phyloP scores from a whole-genome alignment of 129 eudicot species.

The Lactuca sativa region DNA sequence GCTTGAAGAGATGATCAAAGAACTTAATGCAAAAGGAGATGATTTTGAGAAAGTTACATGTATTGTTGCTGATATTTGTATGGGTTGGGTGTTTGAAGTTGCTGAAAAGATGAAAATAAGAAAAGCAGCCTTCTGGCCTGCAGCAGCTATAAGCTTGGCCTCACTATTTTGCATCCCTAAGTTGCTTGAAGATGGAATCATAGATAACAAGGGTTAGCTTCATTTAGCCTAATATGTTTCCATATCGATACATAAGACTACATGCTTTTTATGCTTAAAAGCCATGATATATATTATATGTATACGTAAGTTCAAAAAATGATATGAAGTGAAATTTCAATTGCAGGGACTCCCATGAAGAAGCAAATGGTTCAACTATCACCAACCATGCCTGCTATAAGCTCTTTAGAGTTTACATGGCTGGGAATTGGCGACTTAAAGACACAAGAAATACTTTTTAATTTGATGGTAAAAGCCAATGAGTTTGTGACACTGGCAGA shows the following conservation, averaged over 20 bases:
- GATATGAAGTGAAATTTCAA: neutral
- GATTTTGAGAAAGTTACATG: constrained; percentile 31
- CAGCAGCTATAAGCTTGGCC: constrained; percentile 33
- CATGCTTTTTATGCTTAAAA: too few species aligned
- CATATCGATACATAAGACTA: neutral
- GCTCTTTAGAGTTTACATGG: constrained; percentile 36
- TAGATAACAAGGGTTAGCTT: constrained; percentile 48
- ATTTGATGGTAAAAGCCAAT: neutral
- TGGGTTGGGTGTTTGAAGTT: constrained; percentile 41
- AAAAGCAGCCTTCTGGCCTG: constrained; percentile 36
- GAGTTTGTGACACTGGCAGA: constrained; percentile 27
- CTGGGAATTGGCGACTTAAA: constrained; percentile 23
- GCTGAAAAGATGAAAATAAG: constrained; percentile 34
- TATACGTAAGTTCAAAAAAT: too few species aligned
- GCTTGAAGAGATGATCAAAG: constrained; percentile 34
- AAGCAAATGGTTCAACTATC: constrained; percentile 42
- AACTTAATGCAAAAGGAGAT: constrained; percentile 1
- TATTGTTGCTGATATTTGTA: constrained; percentile 40
- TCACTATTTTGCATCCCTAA: constrained; percentile 18
- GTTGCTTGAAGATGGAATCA: constrained; percentile 41
- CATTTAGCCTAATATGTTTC: neutral
- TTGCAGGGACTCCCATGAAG: constrained; percentile 38
- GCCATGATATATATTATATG: too few species aligned
- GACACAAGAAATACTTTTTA: constrained; percentile 18
- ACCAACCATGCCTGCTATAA: constrained; percentile 44